These are phyloP conservation scores for Alternaria burnsii DNA, from an alignment of 2,329 filamentous ascomycete genomes.

Conservation along the genomic window DNA sequence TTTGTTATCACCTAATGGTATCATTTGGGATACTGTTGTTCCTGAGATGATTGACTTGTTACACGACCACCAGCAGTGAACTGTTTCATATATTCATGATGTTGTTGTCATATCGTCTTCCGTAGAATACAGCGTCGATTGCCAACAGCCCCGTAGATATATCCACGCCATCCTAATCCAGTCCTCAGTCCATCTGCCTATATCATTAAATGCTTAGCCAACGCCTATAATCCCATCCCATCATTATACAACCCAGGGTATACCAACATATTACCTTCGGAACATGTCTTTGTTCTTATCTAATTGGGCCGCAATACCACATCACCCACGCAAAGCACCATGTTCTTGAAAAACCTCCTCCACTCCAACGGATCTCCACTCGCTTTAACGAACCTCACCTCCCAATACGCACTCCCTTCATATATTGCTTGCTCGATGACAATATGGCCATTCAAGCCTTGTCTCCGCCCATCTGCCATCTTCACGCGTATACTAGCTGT, in stretches of 20 bases:
- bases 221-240: background rate
- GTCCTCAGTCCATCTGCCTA: background rate
- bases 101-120: background rate
- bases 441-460: conserved; percentile 78
- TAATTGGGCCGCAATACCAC: conserved; percentile 66
- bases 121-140: background rate
- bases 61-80: background rate
- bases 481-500: conserved; percentile 75
- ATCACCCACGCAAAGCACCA: conserved; percentile 87
- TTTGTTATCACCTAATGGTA: background rate
- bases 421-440: conserved; percentile 75
- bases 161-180: background rate
- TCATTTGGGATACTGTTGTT: background rate
- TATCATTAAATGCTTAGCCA: background rate
- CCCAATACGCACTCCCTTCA: conserved; percentile 69
- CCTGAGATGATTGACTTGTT: background rate
- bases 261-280: background rate
- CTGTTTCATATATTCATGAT: background rate
- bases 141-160: background rate
- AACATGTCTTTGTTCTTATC: background rate
- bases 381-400: conserved; percentile 90
- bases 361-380: conserved; percentile 97
- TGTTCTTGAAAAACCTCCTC: conserved; percentile 95
- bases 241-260: conserved; percentile 2
- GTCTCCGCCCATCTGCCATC: conserved; percentile 75